Percentiles rank a stretch among this genome's conserved stretches.
phyloP scores from a whole-genome alignment of 2,329 filamentous ascomycete genomes.

The Triangularia setosa region DNA sequence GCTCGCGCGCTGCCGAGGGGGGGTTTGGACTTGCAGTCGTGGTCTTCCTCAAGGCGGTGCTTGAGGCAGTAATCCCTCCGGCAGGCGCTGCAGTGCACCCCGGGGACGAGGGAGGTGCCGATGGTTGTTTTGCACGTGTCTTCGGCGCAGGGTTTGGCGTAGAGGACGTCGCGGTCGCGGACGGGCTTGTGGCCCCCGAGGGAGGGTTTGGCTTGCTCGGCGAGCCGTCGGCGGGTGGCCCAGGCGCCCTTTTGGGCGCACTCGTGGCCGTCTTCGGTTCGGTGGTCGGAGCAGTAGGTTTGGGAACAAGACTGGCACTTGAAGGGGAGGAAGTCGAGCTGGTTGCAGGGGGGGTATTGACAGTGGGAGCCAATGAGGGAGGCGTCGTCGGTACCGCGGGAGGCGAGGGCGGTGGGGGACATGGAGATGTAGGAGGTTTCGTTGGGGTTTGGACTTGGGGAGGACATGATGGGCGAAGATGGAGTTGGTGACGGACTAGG shows the following conservation, averaged over 20 bases:
- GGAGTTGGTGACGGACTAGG: neutral
- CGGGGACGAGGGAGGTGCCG: constrained; percentile 63
- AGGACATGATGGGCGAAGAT: constrained; percentile 45
- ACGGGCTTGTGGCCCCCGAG: constrained; percentile 53
- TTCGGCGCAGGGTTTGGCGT: constrained; percentile 65
- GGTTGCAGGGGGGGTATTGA: constrained; percentile 85
- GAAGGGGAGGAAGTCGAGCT: constrained; percentile 95
- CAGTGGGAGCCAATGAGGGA: constrained; percentile 87
- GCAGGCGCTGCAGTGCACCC: constrained; percentile 68
- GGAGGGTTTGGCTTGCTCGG: constrained; percentile 50
- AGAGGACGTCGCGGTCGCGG: constrained; percentile 51
- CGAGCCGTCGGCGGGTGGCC: constrained; percentile 54
- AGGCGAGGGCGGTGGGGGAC: constrained; percentile 50
- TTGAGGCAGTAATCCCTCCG: constrained; percentile 74
- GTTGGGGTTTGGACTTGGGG: constrained; percentile 36
- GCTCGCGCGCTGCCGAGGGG: constrained; percentile 51
- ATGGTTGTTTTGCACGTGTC: constrained; percentile 65
- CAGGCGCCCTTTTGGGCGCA: constrained; percentile 59
- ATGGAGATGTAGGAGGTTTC: constrained; percentile 65
- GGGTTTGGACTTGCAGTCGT: constrained; percentile 76
- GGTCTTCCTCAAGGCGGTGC: constrained; percentile 73
- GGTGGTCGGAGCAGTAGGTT: constrained; percentile 92
- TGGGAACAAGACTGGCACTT: constrained; percentile 81
- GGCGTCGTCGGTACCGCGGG: constrained; percentile 50
- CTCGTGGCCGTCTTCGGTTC: constrained; percentile 76